Percentiles rank a stretch among this genome's conserved stretches.
Evolutionary conservation across 305 asterid genomes (phyloP).

Genomic region (Rubia balearica): DNA sequence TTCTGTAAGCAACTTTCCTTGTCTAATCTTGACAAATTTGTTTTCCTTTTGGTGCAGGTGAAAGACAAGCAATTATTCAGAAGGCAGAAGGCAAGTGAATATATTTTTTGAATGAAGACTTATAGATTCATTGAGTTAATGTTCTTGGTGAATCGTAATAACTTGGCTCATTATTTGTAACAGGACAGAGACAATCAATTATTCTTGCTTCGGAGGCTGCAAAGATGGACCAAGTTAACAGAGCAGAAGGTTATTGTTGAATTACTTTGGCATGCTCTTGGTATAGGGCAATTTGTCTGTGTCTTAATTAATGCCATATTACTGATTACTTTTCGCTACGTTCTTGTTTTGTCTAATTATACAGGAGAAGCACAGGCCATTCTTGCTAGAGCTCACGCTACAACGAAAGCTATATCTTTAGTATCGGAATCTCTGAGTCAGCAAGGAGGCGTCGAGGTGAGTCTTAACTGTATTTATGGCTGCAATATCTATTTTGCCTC

Average conservation of each 20-base stretch:
- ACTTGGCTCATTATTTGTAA: no score
- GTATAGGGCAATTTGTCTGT: background rate
- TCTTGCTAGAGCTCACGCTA: constrained; percentile 72
- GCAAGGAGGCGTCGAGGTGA: constrained; percentile 73
- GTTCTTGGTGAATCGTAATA: no score
- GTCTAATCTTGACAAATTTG: background rate
- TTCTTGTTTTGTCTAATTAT: constrained; percentile 4
- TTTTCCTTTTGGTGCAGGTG: constrained; percentile 40
- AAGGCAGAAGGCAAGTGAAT: background rate
- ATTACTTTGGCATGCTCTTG: background rate
- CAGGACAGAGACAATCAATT: constrained; percentile 73
- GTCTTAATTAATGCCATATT: background rate
- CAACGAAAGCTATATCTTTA: constrained; percentile 67
- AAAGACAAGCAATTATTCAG: constrained; percentile 54
- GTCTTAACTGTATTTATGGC: background rate
- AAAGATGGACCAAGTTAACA: constrained; percentile 74
- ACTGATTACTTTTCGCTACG: background rate
- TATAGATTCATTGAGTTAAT: no score
- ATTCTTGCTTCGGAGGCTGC: constrained; percentile 94
- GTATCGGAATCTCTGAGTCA: constrained; percentile 60
- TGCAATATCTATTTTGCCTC: background rate
- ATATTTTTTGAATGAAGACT: constrained; percentile 12
- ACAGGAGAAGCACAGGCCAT: constrained; percentile 94
- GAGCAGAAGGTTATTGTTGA: constrained; percentile 57
- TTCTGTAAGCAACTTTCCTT: background rate